Base-by-base conservation (phyloP, 805 yeast species). In the Spathaspora girioi region DNA sequence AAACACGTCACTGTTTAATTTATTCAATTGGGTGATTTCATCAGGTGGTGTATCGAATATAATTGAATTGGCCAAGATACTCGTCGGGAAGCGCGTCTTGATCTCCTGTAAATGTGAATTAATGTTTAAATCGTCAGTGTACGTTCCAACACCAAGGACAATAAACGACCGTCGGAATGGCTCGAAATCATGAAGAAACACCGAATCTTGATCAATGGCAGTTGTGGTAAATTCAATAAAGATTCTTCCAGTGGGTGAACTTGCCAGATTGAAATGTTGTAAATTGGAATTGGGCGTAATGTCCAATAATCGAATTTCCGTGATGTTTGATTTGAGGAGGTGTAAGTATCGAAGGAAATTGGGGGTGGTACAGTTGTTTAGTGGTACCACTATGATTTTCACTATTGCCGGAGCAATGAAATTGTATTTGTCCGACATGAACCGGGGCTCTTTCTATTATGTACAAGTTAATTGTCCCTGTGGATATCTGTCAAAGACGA, bases 171-270 rank as follows among this genome's bases (percentile, higher is more conserved):
- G 89, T 48, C 97, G 70, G 67, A 80, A 90, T 1, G 97, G 96
- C 68, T 94, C 97, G 56, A 93, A 83, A 66, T 93, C 98, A 58
- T 87, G 89, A 42, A 93, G 71, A 49, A 87, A 84, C 6, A 84
- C 67, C 26, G 86, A 77, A 41, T 81, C 83, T n/a, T 75, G 76
- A 50, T 81, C 85, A 1, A 78, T 71, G 6, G 69, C 61, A 0
- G 78, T 59, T 1, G 78, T 66, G 11, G 68, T 66, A 56, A 82
- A 82, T 50, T 83, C 84, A 60, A 79, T 88, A 12, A 83, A 65
- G 1, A 93, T 67, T 47, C 86, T 70, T 0, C 98, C 98, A 47
- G 78, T 77, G 0, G 97, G 97, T 59, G 82, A 88, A 0, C 86
- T 85, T 61, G 86, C 94, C 1, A 98, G 97, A 58, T 87, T 88